These are phyloP conservation scores for Sphagnum fallax DNA, from an alignment of 228 moss, liverwort and hornwort genomes.

Conservation along the genomic window DNA sequence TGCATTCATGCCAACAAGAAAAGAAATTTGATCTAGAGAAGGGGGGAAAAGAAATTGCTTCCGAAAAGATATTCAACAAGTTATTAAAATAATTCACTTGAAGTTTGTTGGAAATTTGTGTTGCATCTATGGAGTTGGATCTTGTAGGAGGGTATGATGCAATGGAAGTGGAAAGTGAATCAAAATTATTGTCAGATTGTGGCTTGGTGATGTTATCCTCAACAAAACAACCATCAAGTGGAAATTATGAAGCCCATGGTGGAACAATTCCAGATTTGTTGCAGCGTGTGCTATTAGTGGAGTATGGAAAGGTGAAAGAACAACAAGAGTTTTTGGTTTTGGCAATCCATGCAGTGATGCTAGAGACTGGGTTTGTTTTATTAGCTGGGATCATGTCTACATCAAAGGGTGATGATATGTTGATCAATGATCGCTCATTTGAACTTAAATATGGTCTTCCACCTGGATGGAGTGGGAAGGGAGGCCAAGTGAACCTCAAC, in stretches of 20 bases:
- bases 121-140: too few species aligned
- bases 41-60: too few species aligned
- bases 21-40: too few species aligned
- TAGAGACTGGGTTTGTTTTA: constrained; percentile 82
- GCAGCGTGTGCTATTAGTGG: constrained; percentile 59
- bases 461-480: constrained; percentile 61
- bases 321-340: constrained; percentile 63
- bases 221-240: not conserved
- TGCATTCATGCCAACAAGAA: too few species aligned
- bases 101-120: too few species aligned
- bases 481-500: constrained; percentile 61
- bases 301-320: constrained; percentile 57
- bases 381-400: constrained; percentile 29
- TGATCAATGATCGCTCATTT: too few species aligned
- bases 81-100: too few species aligned
- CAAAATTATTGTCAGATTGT: not conserved
- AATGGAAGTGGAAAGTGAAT: constrained; percentile 36
- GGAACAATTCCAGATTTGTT: constrained; percentile 69
- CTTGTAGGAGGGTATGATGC: constrained; percentile 11
- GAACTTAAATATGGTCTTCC: constrained; percentile 34
- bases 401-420: constrained; percentile 19
- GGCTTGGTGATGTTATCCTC: too few species aligned
- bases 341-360: constrained; percentile 88
- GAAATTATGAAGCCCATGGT: constrained; percentile 3
- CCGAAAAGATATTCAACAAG: too few species aligned